A percentile compares a stretch with the other conserved stretches of the same genome.
Conservation (phyloP, 2,329 filamentous ascomycete genomes). For the Fusarium sp. region DNA sequence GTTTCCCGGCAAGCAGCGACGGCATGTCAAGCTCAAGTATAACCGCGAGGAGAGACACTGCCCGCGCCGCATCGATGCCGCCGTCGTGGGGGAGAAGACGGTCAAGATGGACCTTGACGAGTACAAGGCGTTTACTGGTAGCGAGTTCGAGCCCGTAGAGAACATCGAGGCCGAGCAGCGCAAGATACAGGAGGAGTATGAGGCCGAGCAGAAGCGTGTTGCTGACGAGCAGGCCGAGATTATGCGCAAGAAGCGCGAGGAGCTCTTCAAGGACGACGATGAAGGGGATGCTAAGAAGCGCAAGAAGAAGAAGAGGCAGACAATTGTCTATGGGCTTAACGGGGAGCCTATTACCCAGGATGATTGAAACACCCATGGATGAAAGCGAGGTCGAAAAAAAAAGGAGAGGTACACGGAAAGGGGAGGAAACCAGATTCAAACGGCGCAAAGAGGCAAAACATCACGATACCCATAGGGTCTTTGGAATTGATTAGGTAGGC, state of each 20-base stretch:
- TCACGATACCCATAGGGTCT: slow-evolving; percentile 44
- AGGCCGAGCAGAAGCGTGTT: slow-evolving; percentile 55
- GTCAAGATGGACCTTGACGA: slow-evolving; percentile 69
- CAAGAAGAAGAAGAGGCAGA: slow-evolving; percentile 49
- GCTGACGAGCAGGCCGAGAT: slow-evolving; percentile 60
- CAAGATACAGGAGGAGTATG: slow-evolving; percentile 56
- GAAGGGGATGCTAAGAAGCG: slow-evolving; percentile 46
- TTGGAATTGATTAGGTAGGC: slow-evolving; percentile 28
- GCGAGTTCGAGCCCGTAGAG: slow-evolving; percentile 66
- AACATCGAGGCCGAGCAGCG: slow-evolving; percentile 66
- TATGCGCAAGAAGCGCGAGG: slow-evolving; percentile 59
- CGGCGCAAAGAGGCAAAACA: slow-evolving; percentile 30
- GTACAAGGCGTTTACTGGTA: slow-evolving; percentile 65
- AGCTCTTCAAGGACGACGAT: slow-evolving; percentile 58
- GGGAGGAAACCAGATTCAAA: slow-evolving; percentile 19
- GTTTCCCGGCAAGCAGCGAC: slow-evolving; percentile 77
- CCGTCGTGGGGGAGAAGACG: slow-evolving; percentile 69
- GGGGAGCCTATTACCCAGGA: slow-evolving; percentile 48
- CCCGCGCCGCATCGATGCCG: slow-evolving; percentile 70
- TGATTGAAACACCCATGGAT: slow-evolving; percentile 16
- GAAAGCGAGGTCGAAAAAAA: slow-evolving; percentile 3
- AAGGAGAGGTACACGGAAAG: slow-evolving; percentile 3
- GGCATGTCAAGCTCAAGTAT: slow-evolving; percentile 85
- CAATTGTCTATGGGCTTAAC: slow-evolving; percentile 50
- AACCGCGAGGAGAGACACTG: slow-evolving; percentile 79